Base-by-base conservation (phyloP, 2,329 filamentous ascomycete species). In the Thielaviopsis musarum region DNA sequence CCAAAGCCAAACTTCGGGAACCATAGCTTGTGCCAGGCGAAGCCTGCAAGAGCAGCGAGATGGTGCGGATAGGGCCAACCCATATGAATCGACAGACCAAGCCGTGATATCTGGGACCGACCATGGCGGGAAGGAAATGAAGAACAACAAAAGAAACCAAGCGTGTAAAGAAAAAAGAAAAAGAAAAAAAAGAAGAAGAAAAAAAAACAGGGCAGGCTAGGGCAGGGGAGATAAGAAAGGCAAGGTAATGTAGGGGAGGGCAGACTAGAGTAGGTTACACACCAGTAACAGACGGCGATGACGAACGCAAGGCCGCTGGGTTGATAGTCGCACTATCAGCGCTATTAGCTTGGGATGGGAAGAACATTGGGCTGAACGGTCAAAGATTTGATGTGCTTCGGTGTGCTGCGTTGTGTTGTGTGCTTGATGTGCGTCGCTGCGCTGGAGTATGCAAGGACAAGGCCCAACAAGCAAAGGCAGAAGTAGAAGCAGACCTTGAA, bases 321-420 rank as follows among this genome's bases (percentile, higher is more conserved):
- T 94, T 88, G 78, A 95, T 93, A 70, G 89, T 94, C 70, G 86
- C 87, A 77, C 85, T 85, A 71, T 88, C 85, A 80, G 87, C 85
- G 73, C 82, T 82, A 77, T 84, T 85, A 72, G 83, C 17, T 45
- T 17, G 38, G 38, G 38, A n/a, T 45, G 38, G 12, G 7, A 13
- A 45, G 38, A 45, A 45, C 38, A 45, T 45, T 45, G 15, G 38
- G 38, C 38, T 45, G 13, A 45, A n/a, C 38, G 17, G 38, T 45
- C 7, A 5, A n/a, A 45, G 17, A 10, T 45, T 6, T 45, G 30
- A 45, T 45, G 38, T 45, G 30, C 30, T 34, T 34, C 30, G 38
- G 15, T 45, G 15, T 15, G 15, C 10, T 45, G 38, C 10, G 34
- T 41, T 15, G 12, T 45, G 17, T 3, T 52, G 49, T 26, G 13